phyloP scores from a whole-genome alignment of 2,329 filamentous ascomycete species.

The Aspergillus amoenus region DNA sequence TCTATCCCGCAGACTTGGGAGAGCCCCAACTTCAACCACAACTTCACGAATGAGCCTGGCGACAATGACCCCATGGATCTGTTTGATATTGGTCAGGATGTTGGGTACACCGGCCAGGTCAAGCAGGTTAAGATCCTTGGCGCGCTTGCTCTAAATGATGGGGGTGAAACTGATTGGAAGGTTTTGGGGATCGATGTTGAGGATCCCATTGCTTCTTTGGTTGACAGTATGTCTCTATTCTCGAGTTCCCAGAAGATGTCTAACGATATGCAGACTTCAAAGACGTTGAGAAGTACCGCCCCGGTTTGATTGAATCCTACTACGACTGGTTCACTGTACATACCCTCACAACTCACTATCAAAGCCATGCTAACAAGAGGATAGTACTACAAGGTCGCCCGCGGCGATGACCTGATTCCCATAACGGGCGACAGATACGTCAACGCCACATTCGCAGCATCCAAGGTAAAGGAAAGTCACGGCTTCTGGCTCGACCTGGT shows the following conservation, averaged over 20 bases:
- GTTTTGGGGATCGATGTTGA: slow-evolving; percentile 1
- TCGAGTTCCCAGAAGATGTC: rapidly evolving
- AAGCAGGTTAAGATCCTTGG: slow-evolving; percentile 3
- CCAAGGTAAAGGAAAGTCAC: neutral
- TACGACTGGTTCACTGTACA: slow-evolving; percentile 1
- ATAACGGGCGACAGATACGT: neutral
- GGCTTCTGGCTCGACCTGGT: slow-evolving; percentile 2
- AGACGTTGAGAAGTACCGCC: slow-evolving; percentile 3
- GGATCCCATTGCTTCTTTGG: neutral
- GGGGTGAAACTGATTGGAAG: slow-evolving; percentile 6
- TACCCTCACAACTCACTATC: no score
- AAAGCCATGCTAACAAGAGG: neutral
- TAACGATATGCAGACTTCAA: neutral
- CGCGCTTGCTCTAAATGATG: neutral
- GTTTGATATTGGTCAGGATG: slow-evolving; percentile 1
- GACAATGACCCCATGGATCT: slow-evolving; percentile 6
- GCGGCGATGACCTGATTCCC: neutral
- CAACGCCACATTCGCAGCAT: neutral
- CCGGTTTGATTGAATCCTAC: neutral
- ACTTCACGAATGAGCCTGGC: neutral
- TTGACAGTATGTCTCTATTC: neutral
- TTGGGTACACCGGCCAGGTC: neutral
- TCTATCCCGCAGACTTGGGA: slow-evolving; percentile 6
- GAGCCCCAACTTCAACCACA: slow-evolving; percentile 1
- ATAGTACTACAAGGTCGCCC: slow-evolving; percentile 3